These are phyloP conservation scores for Cryphonectria japonica DNA, from an alignment of 2,329 filamentous ascomycete genomes.

Conservation along the genomic window DNA sequence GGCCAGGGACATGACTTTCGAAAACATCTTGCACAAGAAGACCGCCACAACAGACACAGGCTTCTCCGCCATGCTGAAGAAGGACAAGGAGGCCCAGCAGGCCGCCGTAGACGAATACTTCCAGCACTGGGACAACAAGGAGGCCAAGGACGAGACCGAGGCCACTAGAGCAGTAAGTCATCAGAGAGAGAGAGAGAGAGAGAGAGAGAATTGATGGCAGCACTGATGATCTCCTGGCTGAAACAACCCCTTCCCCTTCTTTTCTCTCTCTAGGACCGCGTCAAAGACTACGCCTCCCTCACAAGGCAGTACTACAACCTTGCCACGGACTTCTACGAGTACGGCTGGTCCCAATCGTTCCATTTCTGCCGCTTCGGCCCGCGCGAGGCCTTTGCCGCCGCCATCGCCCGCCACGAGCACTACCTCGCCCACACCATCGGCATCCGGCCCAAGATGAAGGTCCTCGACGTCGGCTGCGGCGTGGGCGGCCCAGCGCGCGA, in stretches of 20 bases:
- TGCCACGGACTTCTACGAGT: constrained; percentile 74
- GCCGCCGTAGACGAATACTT: constrained; percentile 28
- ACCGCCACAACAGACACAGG: constrained; percentile 24
- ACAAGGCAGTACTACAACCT: constrained; percentile 66
- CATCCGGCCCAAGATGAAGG: constrained; percentile 66
- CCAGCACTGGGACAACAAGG: constrained; percentile 31
- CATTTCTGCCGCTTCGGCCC: constrained; percentile 78
- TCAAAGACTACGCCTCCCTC: constrained; percentile 28
- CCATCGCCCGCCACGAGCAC: constrained; percentile 77
- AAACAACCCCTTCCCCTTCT: background rate
- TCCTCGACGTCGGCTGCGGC: constrained; percentile 77
- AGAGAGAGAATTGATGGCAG: too few relatives aligned
- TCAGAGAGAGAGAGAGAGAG: background rate
- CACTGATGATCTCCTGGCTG: background rate
- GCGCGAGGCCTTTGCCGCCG: constrained; percentile 71
- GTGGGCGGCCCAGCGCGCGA: constrained; percentile 76
- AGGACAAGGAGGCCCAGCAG: constrained; percentile 27
- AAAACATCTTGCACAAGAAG: constrained; percentile 27
- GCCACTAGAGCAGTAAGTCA: constrained; percentile 24
- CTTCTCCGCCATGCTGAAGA: constrained; percentile 30
- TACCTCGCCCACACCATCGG: constrained; percentile 74
- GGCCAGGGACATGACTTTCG: constrained; percentile 26
- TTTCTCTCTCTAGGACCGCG: constrained; percentile 11
- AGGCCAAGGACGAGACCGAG: constrained; percentile 28
- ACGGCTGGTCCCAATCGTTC: constrained; percentile 76